These are phyloP conservation scores for Gossypium schwendimanii DNA, from an alignment of 441 rosid species.

Conservation along the genomic window DNA sequence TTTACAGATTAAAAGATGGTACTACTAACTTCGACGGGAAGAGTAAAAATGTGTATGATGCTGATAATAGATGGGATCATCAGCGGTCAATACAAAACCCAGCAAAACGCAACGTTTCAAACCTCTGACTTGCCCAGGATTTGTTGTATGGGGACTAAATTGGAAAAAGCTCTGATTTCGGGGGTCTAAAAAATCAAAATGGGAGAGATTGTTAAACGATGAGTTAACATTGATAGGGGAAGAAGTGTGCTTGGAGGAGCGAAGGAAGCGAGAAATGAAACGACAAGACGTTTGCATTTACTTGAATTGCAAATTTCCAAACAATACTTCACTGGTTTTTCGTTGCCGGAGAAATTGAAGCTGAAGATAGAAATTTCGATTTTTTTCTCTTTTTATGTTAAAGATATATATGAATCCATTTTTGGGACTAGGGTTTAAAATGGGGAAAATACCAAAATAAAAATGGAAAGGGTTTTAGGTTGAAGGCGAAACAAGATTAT, in stretches of 20 bases:
- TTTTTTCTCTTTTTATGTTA: not conserved
- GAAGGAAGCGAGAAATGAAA: slow-evolving; percentile 43
- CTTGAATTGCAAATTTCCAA: not conserved
- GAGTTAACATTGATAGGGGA: slow-evolving; percentile 10
- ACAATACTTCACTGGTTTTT: not conserved
- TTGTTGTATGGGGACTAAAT: slow-evolving; percentile 15
- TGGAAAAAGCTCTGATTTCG: slow-evolving; percentile 20
- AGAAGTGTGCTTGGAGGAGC: slow-evolving; percentile 25
- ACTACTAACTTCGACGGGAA: slow-evolving; percentile 41
- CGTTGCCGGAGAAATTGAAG: not conserved
- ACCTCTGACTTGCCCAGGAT: slow-evolving; percentile 21
- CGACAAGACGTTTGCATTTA: slow-evolving; percentile 52
- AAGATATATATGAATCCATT: not conserved
- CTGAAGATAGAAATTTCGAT: not conserved
- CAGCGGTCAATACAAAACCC: slow-evolving; percentile 35
- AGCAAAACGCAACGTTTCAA: slow-evolving; percentile 25
- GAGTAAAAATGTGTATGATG: slow-evolving; percentile 18
- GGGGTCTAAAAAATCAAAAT: slow-evolving; percentile 8
- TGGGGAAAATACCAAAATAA: no score
- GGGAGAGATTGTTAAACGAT: slow-evolving; percentile 3
- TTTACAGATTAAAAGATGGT: not conserved
- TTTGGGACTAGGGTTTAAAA: no score
- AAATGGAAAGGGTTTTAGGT: not conserved
- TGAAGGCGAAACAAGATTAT: not conserved
- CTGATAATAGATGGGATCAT: slow-evolving; percentile 14